phyloP scores from a whole-genome alignment of 2,329 filamentous ascomycete genomes.

The Zasmidium cellare region DNA sequence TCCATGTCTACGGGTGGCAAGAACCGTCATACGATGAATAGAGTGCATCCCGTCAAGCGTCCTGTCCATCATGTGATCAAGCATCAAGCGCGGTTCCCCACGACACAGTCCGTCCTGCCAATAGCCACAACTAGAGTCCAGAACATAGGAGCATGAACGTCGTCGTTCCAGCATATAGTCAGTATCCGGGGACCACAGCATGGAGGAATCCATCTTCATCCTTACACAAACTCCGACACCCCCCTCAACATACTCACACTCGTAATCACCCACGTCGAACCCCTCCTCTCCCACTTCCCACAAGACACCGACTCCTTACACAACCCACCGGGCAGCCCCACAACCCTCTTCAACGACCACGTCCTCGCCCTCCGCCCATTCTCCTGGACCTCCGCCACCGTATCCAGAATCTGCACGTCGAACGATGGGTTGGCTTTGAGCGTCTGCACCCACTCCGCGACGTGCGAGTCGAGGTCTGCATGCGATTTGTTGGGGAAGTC shows the following conservation, averaged over 20 bases:
- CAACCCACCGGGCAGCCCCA: not conserved
- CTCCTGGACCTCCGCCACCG: constrained; percentile 1
- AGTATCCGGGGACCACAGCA: too few species aligned
- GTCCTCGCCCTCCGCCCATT: constrained; percentile 4
- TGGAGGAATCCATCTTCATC: too few species aligned
- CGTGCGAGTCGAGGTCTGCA: not conserved
- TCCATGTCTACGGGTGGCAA: too few species aligned
- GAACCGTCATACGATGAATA: too few species aligned
- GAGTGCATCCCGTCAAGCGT: too few species aligned
- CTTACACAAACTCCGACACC: not conserved
- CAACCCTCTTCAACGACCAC: constrained; percentile 1
- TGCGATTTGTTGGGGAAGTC: not conserved
- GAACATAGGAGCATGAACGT: too few species aligned
- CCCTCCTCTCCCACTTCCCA: constrained; percentile 1
- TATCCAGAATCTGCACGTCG: not conserved
- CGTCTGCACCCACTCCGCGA: not conserved
- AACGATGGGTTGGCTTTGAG: not conserved
- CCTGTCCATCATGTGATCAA: too few species aligned
- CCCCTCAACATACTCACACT: constrained; percentile 3
- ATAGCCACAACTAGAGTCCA: too few species aligned
- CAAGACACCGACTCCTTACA: not conserved
- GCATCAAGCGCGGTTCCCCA: too few species aligned
- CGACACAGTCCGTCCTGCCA: too few species aligned
- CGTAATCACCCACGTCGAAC: not conserved
- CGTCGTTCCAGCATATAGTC: too few species aligned